Evolutionary conservation across 352 stramenopile species (phyloP).

Genomic region (Pythium chondricola): DNA sequence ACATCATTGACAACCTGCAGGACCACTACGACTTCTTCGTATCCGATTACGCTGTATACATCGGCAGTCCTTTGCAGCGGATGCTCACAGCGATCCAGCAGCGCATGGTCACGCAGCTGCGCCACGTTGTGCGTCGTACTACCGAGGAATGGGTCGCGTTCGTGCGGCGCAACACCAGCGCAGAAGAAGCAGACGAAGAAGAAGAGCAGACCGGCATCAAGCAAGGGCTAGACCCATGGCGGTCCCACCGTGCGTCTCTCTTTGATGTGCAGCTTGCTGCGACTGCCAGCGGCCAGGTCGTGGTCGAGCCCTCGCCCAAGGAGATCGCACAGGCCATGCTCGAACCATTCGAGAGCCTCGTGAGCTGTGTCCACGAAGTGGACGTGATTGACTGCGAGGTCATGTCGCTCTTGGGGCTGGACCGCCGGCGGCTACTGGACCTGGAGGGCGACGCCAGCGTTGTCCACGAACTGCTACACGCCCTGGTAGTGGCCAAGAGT

Average conservation of each 20-base stretch:
- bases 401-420: slow-evolving; percentile 83
- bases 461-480: slow-evolving; percentile 38
- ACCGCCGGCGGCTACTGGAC: slow-evolving; percentile 46
- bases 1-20: slow-evolving; percentile 92
- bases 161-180: slow-evolving; percentile 23
- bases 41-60: slow-evolving; percentile 62
- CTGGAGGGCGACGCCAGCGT: slow-evolving; percentile 37
- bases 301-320: slow-evolving; percentile 49
- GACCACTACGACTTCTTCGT: slow-evolving; percentile 93
- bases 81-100: slow-evolving; percentile 84
- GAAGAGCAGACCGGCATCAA: slow-evolving; percentile 2
- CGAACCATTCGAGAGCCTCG: slow-evolving; percentile 73
- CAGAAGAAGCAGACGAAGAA: slow-evolving; percentile 1
- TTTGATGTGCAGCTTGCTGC: slow-evolving; percentile 69
- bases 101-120: slow-evolving; percentile 81
- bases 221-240: slow-evolving; percentile 22
- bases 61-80: slow-evolving; percentile 44
- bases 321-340: slow-evolving; percentile 79
- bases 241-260: slow-evolving; percentile 53
- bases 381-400: slow-evolving; percentile 87
- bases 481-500: slow-evolving; percentile 38
- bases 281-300: slow-evolving; percentile 31
- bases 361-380: slow-evolving; percentile 69
- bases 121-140: slow-evolving; percentile 56
- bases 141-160: slow-evolving; percentile 58